phyloP scores from a whole-genome alignment of 1,284 basidiomycete genomes.

The Porodaedalea pini region DNA sequence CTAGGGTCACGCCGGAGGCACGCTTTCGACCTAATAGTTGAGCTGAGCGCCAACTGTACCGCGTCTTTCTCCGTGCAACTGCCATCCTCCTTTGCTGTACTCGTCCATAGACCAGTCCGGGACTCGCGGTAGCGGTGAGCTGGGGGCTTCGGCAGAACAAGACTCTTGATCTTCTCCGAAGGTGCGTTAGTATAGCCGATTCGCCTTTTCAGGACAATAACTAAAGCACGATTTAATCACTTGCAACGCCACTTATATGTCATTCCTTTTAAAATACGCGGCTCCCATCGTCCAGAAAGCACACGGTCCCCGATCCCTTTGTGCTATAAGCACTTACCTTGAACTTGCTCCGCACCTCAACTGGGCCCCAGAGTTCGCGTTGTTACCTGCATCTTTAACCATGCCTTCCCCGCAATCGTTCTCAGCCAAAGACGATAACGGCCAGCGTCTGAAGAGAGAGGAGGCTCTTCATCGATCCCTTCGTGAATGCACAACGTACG shows the following conservation, averaged over 20 bases:
- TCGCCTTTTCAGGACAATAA: conserved; percentile 14
- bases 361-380: background rate
- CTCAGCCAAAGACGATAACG: background rate
- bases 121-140: conserved; percentile 8
- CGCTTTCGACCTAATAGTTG: background rate
- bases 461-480: conserved; percentile 14
- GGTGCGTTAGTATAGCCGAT: conserved; percentile 3
- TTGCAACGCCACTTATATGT: conserved; percentile 18
- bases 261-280: conserved; percentile 11
- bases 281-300: background rate
- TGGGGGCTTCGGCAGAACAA: conserved; percentile 15
- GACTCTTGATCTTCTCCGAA: conserved; percentile 16
- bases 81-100: background rate
- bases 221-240: conserved; percentile 10
- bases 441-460: conserved; percentile 2
- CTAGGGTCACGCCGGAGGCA: background rate
- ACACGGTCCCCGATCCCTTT: conserved; percentile 10
- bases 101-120: background rate
- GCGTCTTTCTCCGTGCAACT: background rate
- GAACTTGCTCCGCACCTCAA: background rate
- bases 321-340: conserved; percentile 8
- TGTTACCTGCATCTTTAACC: background rate
- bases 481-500: conserved; percentile 17
- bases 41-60: background rate
- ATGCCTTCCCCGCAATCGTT: conserved; percentile 2